Conservation (phyloP, 768 basidiomycete genomes). For the Tylopilus balloui region DNA sequence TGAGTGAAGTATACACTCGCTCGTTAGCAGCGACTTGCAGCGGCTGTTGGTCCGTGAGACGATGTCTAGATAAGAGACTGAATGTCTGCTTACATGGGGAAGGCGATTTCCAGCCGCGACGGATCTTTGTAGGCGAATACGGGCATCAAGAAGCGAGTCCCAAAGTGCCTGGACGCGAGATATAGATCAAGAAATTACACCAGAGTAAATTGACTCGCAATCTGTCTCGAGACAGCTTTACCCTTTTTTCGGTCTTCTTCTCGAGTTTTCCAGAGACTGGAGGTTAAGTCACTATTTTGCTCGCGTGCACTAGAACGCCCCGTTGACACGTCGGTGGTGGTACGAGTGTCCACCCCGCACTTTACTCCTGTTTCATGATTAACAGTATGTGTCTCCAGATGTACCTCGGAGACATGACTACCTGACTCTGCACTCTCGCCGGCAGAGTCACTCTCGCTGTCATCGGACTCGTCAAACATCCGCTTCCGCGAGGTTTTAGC, state of each 20-base stretch:
- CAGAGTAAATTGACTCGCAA: slow-evolving; percentile 47
- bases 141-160: slow-evolving; percentile 84
- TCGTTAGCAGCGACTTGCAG: slow-evolving; percentile 26
- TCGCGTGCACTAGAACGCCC: not conserved
- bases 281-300: slow-evolving; percentile 42
- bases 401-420: slow-evolving; percentile 19
- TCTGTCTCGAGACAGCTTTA: slow-evolving; percentile 74
- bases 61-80: not conserved
- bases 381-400: slow-evolving; percentile 1
- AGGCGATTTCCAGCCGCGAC: slow-evolving; percentile 60
- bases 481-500: slow-evolving; percentile 58
- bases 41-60: slow-evolving; percentile 29
- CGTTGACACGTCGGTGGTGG: slow-evolving; percentile 17
- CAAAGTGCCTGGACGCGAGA: slow-evolving; percentile 57
- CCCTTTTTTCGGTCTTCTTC: slow-evolving; percentile 79
- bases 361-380: slow-evolving; percentile 13
- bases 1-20: slow-evolving; percentile 43
- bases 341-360: slow-evolving; percentile 5
- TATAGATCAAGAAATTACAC: slow-evolving; percentile 2
- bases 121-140: slow-evolving; percentile 88
- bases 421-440: slow-evolving; percentile 16
- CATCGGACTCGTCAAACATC: slow-evolving; percentile 39
- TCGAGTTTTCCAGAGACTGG: slow-evolving; percentile 52
- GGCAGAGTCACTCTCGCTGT: slow-evolving; percentile 7
- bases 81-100: slow-evolving; percentile 47